A percentile compares a stretch with the other conserved stretches of the same genome.
These are phyloP conservation scores for Favolaschia claudopus DNA, from an alignment of 768 basidiomycete species.

Conservation along the genomic window DNA sequence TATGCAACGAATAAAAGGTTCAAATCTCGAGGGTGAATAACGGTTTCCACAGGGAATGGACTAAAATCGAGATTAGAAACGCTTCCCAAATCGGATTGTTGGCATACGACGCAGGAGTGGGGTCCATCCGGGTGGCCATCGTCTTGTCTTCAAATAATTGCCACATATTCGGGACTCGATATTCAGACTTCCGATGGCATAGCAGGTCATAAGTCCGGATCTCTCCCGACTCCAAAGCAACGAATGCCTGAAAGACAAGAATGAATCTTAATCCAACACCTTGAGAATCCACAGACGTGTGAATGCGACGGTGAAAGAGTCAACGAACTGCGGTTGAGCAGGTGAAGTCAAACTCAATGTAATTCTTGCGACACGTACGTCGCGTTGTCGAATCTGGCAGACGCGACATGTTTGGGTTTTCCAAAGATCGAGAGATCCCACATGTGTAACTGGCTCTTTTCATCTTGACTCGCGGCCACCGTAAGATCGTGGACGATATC, in stretches of 20 bases:
- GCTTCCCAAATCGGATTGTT: neutral
- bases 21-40: constrained; percentile 76
- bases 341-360: neutral
- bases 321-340: constrained; percentile 54
- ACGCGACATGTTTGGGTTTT: constrained; percentile 58
- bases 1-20: constrained; percentile 80
- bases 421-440: constrained; percentile 66
- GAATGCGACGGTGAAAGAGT: constrained; percentile 73
- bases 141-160: constrained; percentile 68
- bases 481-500: neutral
- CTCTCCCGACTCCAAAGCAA: constrained; percentile 59
- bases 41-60: constrained; percentile 63
- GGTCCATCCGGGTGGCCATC: constrained; percentile 46
- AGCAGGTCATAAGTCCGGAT: constrained; percentile 81
- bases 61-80: constrained; percentile 34
- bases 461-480: constrained; percentile 47
- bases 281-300: constrained; percentile 57
- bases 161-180: constrained; percentile 82
- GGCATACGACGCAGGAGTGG: constrained; percentile 46
- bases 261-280: constrained; percentile 19
- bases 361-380: constrained; percentile 45
- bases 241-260: constrained; percentile 48
- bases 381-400: constrained; percentile 55
- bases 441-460: constrained; percentile 59
- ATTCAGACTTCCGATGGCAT: constrained; percentile 70